Evolutionary conservation across 805 yeast genomes (phyloP), one percentile per base, ranked within the genome.

Genomic region (Ogataea polymorpha): DNA sequence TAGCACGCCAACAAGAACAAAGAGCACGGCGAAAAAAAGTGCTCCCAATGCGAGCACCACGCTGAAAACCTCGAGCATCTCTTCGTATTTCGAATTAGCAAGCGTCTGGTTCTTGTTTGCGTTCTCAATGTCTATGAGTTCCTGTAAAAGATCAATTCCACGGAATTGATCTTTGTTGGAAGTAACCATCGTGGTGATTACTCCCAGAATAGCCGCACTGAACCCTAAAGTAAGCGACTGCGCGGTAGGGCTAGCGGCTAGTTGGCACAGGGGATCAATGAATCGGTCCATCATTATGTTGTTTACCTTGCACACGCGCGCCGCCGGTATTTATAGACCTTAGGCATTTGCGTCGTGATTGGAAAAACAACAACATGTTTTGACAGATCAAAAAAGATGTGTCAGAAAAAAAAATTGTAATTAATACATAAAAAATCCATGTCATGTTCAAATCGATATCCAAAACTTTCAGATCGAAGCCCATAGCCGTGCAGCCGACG

Each of bases 361-460:
- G n/a, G 23, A 23, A 13, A 27, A 32, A 23, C 14, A 33, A 39
- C 42, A 39, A 23, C 16, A 12, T 13, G 7, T 23, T 21, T 39
- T 39, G 42, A 39, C 34, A 39, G 33, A 33, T 39, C 42, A 39
- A 29, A 39, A 32, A 34, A 24, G 18, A 40, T 31, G n/a, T 12
- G 24, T 41, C 35, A 35, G 30, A 15, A 14, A 25, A 23, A 33
- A 24, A 24, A 33, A 33, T 18, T 8, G 4, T 9, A 16, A 23
- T 33, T 23, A 33, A 28, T 31, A 16, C 2, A 23, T 4, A 14
- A 29, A 37, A 20, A 20, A 20, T 20, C 21, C 21, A 25, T 29
- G 18, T 20, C 24, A 55, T 61, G 33, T 53, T 61, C 42, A 54
- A 50, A 32, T 50, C 56, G 7, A 43, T 61, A 4, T 53, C 62